Percentiles rank a stretch among this genome's conserved stretches.
These are phyloP conservation scores for Phytophthora chlamydospora DNA, from an alignment of 352 stramenopile genomes.

Conservation along the genomic window DNA sequence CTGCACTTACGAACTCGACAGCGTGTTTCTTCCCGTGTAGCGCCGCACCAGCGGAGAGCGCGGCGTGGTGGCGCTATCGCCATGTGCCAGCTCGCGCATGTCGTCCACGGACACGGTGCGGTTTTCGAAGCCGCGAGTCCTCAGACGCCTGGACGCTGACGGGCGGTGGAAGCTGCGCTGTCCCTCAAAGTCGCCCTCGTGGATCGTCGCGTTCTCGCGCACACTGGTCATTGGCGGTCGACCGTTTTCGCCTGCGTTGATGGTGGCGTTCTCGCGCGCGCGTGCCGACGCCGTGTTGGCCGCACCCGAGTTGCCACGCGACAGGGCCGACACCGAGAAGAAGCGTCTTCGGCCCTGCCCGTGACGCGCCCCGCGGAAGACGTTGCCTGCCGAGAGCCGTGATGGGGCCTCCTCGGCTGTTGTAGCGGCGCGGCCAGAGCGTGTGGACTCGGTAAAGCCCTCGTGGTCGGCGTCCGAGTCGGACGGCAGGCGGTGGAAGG, in stretches of 20 bases:
- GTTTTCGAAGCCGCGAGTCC: constrained; percentile 33
- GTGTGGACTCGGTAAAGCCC: constrained; percentile 7
- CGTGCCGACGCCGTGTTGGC: constrained; percentile 2
- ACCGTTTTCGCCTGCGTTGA: constrained; percentile 2
- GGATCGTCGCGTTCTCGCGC: constrained; percentile 23
- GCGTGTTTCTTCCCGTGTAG: constrained; percentile 37
- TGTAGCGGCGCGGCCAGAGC: constrained; percentile 23
- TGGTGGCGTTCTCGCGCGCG: constrained; percentile 13
- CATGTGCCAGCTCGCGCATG: constrained; percentile 15
- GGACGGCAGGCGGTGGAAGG: constrained; percentile 65
- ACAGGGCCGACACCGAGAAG: constrained; percentile 43
- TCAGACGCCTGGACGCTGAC: constrained; percentile 13
- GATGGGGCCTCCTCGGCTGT: constrained; percentile 18
- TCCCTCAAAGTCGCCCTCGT: constrained; percentile 17
- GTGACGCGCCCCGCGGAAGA: constrained; percentile 71
- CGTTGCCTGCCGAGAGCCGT: constrained; percentile 57
- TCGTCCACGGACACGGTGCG: constrained; percentile 44
- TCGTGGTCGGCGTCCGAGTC: constrained; percentile 34
- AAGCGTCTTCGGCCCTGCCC: constrained; percentile 56
- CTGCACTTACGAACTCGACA: constrained; percentile 37
- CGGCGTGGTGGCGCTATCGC: constrained; percentile 19
- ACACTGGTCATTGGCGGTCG: constrained; percentile 17
- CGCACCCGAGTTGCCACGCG: constrained; percentile 2
- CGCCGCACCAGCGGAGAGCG: constrained; percentile 49
- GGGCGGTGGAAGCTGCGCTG: constrained; percentile 28